These are phyloP conservation scores for Tetrahymena thermophila DNA, from an alignment of 73 alveolate species.

Conservation along the genomic window DNA sequence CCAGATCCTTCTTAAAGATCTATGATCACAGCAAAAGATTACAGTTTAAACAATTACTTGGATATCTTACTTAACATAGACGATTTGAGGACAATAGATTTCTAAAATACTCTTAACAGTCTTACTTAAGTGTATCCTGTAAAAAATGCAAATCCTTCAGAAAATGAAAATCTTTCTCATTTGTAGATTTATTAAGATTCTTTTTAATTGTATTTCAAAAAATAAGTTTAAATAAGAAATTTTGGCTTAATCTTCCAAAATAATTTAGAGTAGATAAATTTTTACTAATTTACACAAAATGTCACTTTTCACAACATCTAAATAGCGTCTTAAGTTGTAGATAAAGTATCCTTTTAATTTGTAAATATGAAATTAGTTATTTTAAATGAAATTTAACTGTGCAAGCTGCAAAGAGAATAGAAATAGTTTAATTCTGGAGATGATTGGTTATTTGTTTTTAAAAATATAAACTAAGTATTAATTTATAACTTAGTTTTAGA, in stretches of 20 bases:
- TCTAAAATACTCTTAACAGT: not conserved
- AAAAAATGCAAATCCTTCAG: not conserved
- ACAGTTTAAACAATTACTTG: not conserved
- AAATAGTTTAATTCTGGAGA: no score
- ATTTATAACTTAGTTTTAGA: no score
- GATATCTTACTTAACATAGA: not conserved
- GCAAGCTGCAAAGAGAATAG: no score
- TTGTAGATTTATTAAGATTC: not conserved
- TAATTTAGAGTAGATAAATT: not conserved
- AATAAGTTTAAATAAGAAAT: not conserved
- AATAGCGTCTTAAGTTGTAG: no score
- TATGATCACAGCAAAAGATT: not conserved
- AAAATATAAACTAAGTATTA: no score
- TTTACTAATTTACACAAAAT: not conserved
- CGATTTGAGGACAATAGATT: not conserved
- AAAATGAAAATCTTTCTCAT: not conserved
- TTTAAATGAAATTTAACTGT: no score
- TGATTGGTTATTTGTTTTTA: no score
- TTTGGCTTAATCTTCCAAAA: not conserved
- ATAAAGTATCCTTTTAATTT: no score
- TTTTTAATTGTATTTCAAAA: not conserved
- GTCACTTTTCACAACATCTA: not conserved
- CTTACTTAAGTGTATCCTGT: not conserved
- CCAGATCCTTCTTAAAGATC: not conserved
- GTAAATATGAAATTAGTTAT: no score